Evolutionary conservation across 2,329 filamentous ascomycete species (phyloP), one percentile per base, ranked within the genome.

Genomic region (Davidsoniella virescens): DNA sequence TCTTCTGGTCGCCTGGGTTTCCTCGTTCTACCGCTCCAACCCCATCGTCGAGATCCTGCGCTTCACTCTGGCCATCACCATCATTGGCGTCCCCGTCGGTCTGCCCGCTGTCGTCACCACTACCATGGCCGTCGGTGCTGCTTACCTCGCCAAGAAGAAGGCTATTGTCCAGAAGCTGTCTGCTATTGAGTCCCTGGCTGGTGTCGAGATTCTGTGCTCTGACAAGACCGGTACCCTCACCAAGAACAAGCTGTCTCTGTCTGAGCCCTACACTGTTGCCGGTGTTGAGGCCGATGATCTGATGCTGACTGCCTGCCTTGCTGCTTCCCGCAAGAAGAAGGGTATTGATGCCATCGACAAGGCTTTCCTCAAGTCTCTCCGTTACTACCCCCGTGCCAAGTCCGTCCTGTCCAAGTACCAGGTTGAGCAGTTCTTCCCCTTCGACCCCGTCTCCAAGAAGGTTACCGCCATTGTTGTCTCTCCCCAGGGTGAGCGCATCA

Each of bases 341-440:
- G 87, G 86, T 71, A 88, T 94, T 56, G 87, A 94, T 63, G 84
- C 87, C 58, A 94, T 94, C 59, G 87, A 94, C 75, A 92, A 90
- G 74, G 87, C 86, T 63, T 94, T 94, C 73, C 74, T 94, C 58
- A 93, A 92, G 72, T 76, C 83, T 18, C 78, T 94, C 56, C 78
- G 78, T 63, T 81, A 73, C 70, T 94, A 93, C 65, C 87, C 87
- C 55, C 77, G 78, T 55, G 86, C 85, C 67, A 93, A 92, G 75
- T 66, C 70, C 55, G 80, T 84, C 50, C 76, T 94, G 50, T 77
- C 77, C 68, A 85, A 86, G 70, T 93, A 90, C 76, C 83, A 81
- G 67, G 82, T 88, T 54, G 68, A 90, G 57, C 78, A 88, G 42
- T 94, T 93, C 72, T 76, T 78, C 65, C 87, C 87, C 56, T 94